These are phyloP conservation scores for Echites panduratus DNA, from an alignment of 257 asterid genomes.

Conservation along the genomic window DNA sequence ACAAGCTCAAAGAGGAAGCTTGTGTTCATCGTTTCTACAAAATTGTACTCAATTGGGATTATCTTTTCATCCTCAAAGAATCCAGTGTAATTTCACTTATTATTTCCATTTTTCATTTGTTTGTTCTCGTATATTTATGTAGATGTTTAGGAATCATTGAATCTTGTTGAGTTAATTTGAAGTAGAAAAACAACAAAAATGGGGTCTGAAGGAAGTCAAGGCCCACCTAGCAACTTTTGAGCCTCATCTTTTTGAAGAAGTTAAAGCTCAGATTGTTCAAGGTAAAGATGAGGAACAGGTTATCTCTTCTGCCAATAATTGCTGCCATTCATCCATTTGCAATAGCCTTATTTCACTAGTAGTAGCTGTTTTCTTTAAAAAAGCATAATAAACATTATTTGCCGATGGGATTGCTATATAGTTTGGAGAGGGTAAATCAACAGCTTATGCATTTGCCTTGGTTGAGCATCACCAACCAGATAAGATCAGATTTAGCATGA, in stretches of 20 bases:
- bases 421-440: slow-evolving; percentile 68
- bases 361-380: neutral
- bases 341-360: neutral
- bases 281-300: slow-evolving; percentile 50
- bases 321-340: too few species aligned
- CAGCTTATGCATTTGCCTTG: slow-evolving; percentile 80
- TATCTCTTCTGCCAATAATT: neutral
- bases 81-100: too few species aligned
- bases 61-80: too few species aligned
- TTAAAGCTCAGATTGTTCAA: slow-evolving; percentile 69
- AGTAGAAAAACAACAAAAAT: too few species aligned
- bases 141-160: neutral
- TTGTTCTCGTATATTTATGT: neutral
- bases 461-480: slow-evolving; percentile 94
- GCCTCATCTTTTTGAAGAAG: too few species aligned
- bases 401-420: slow-evolving; percentile 22
- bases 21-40: too few species aligned
- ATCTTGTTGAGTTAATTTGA: slow-evolving; percentile 11
- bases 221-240: too few species aligned
- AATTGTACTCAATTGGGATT: too few species aligned
- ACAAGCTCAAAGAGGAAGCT: too few species aligned
- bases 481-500: too few species aligned
- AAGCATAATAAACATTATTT: neutral
- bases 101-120: too few species aligned
- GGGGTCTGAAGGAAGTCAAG: too few species aligned